Evolutionary conservation across 768 basidiomycete species (phyloP), one percentile per base, ranked within the genome.

Genomic region (Rhizopogon vinicolor): DNA sequence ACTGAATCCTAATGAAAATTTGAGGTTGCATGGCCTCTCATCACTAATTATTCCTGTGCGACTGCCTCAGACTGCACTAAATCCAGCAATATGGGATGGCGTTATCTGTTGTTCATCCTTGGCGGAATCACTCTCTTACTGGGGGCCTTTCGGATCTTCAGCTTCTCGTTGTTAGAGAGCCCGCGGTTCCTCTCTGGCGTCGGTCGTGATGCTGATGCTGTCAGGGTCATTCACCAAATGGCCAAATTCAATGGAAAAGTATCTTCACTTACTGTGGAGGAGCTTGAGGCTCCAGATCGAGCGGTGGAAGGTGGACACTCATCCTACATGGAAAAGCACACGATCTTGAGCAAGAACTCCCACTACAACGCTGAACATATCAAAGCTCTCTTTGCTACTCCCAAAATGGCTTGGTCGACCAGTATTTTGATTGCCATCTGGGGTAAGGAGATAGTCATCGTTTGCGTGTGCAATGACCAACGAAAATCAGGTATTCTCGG

Each of bases 401-500:
- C 69, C 18, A 82, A 81, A 64, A 69, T 89, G 66, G 87, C 84
- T 5, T 83, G 76, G 72, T 86, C 85, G 1, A 89, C 87, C 3
- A 79, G 72, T 35, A 61, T 90, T 45, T 66, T 88, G 37, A 82
- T 86, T 28, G 51, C 54, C 6, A 57, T 79, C 2, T 67, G 73
- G 78, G 62, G 71, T 85, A 46, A 35, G 14, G 12, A 35, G 73
- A 78, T 69, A 75, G 29, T 54, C 10, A n/a, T 7, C 0, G 25
- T 25, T n/a, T 40, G 35, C 5, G 14, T 3, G 50, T 3, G 12
- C 14, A 28, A 25, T 29, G 35, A 42, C 42, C 25, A 19, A 50
- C 40, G 9, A 12, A 41, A 53, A 2, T 51, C 57, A 88, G 87
- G 83, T 1, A 70, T 88, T 35, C 90, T 91, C 52, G 89, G 88